phyloP scores from a whole-genome alignment of 1,284 basidiomycete genomes.

The Fomitopsis betulina region DNA sequence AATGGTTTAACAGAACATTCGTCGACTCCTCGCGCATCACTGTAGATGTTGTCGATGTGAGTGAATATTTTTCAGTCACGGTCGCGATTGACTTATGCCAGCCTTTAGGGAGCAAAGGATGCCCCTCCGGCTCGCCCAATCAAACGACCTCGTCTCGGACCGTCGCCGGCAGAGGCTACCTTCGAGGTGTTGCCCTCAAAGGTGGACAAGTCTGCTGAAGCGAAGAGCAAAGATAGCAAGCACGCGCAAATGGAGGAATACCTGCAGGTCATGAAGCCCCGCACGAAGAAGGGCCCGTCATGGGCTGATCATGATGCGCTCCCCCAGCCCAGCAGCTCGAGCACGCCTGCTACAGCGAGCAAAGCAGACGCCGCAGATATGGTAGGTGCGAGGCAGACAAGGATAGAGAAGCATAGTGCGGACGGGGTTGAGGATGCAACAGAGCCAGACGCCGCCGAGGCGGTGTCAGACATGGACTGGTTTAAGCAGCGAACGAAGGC shows the following conservation, averaged over 20 bases:
- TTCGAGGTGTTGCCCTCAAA: constrained; percentile 11
- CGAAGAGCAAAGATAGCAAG: constrained; percentile 21
- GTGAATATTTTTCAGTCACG: constrained; percentile 20
- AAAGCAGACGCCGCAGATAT: neutral
- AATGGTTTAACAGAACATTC: constrained; percentile 87
- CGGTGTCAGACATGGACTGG: constrained; percentile 69
- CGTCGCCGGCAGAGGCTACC: constrained; percentile 29
- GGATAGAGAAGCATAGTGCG: constrained; percentile 13
- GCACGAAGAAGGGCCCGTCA: constrained; percentile 51
- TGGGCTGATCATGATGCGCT: constrained; percentile 56
- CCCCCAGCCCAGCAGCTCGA: constrained; percentile 6
- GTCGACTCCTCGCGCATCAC: constrained; percentile 72
- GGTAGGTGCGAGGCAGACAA: constrained; percentile 16
- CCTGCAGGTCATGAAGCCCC: constrained; percentile 60
- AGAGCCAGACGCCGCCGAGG: constrained; percentile 21
- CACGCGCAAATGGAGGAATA: constrained; percentile 48
- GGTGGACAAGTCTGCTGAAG: neutral
- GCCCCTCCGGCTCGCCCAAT: constrained; percentile 61
- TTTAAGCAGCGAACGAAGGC: constrained; percentile 62
- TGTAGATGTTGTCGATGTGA: constrained; percentile 77
- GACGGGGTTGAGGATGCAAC: constrained; percentile 9
- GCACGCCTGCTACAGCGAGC: neutral
- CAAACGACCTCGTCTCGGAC: constrained; percentile 58
- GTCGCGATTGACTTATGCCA: neutral
- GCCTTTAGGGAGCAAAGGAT: constrained; percentile 55